A percentile compares a stretch with the other conserved stretches of the same genome.
Conservation (phyloP, 129 eudicot genomes). For the Mikania micrantha region DNA sequence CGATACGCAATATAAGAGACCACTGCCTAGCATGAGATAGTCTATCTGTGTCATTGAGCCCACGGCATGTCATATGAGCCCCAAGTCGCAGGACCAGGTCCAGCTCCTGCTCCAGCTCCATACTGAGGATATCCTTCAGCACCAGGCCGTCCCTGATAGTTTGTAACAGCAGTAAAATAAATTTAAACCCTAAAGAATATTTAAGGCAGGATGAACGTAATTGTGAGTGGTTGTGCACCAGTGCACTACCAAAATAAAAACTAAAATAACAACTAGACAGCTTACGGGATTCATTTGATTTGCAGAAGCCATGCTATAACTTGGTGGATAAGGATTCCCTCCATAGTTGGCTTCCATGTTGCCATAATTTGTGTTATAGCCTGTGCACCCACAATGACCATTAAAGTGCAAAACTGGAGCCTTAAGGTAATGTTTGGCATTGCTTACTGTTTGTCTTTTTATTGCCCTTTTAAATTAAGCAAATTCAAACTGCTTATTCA, state of each 20-base stretch:
- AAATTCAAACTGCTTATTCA: background rate
- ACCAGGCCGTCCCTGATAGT: conserved; percentile 54
- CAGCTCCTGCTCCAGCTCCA: conserved; percentile 86
- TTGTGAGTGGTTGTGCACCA: background rate
- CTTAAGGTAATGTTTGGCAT: background rate
- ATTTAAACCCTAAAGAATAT: background rate
- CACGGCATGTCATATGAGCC: conserved; percentile 39
- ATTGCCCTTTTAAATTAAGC: background rate
- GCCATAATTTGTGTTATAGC: conserved; percentile 61
- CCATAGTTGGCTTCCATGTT: conserved; percentile 63
- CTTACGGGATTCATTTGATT: conserved; percentile 57
- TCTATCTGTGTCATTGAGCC: conserved; percentile 38
- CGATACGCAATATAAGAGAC: conserved; percentile 22
- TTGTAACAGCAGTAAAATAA: background rate
- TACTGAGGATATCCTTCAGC: conserved; percentile 79
- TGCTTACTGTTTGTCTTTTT: background rate
- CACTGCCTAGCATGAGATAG: conserved; percentile 26
- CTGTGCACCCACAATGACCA: conserved; percentile 15
- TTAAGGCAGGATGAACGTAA: background rate
- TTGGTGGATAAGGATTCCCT: conserved; percentile 64
- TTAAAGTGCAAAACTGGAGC: background rate
- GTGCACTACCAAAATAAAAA: background rate
- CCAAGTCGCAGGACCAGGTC: no score
- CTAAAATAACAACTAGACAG: conserved; percentile 7
- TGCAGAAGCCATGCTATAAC: conserved; percentile 49